Evolutionary conservation across 2,329 filamentous ascomycete genomes (phyloP).

Genomic region (Zalaria sp.): DNA sequence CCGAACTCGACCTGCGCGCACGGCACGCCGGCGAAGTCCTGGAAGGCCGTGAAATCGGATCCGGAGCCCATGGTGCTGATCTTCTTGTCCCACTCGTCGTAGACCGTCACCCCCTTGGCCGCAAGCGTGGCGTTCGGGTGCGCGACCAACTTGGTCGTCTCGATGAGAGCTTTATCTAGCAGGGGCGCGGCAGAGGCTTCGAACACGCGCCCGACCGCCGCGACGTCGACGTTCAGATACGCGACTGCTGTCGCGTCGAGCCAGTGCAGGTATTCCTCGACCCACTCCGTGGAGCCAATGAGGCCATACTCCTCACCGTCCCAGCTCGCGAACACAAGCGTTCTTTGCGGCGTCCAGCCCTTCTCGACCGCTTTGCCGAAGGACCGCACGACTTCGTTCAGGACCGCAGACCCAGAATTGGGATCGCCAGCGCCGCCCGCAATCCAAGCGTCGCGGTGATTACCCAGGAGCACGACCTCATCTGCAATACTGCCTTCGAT

Average conservation of each 20-base stretch:
- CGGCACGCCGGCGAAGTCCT: slow-evolving; percentile 12
- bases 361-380: slow-evolving; percentile 32
- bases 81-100: slow-evolving; percentile 30
- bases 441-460: slow-evolving; percentile 42
- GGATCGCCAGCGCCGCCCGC: slow-evolving; percentile 39
- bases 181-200: slow-evolving; percentile 53
- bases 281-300: slow-evolving; percentile 31
- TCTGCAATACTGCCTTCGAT: slow-evolving; percentile 50
- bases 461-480: slow-evolving; percentile 41
- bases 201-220: slow-evolving; percentile 42
- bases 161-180: slow-evolving; percentile 54
- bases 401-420: slow-evolving; percentile 34
- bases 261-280: slow-evolving; percentile 36
- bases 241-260: slow-evolving; percentile 28
- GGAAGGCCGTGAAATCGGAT: slow-evolving; percentile 27
- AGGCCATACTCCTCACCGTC: slow-evolving; percentile 29
- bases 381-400: slow-evolving; percentile 36
- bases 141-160: slow-evolving; percentile 46
- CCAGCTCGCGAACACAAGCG: slow-evolving; percentile 31
- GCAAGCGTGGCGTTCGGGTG: slow-evolving; percentile 14
- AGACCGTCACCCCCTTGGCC: slow-evolving; percentile 24
- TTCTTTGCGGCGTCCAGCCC: slow-evolving; percentile 38
- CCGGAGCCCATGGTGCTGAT: slow-evolving; percentile 31
- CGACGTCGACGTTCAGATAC: slow-evolving; percentile 39
- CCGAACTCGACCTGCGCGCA: slow-evolving; percentile 28